These are phyloP conservation scores for Alternaria hordeiaustralica DNA, from an alignment of 2,329 filamentous ascomycete species.

Conservation along the genomic window DNA sequence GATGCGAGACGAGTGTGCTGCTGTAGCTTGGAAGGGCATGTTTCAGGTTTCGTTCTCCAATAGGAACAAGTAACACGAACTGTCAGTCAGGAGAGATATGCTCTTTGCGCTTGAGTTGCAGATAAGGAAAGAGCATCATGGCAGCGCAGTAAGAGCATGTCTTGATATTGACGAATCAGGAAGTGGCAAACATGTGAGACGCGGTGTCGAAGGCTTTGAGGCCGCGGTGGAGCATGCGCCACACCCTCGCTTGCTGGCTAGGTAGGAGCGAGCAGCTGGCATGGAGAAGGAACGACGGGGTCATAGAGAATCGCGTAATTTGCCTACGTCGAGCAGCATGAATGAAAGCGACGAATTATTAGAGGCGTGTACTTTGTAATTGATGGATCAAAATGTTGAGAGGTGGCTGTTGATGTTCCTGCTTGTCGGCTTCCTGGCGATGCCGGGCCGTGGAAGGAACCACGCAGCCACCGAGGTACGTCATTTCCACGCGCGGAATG, in stretches of 20 bases:
- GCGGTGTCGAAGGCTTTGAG: slow-evolving; percentile 16
- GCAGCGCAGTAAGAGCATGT: slow-evolving; percentile 19
- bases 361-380: neutral
- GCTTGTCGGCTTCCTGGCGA: neutral
- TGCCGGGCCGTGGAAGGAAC: neutral
- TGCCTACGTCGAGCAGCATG: neutral
- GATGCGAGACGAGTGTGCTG: slow-evolving; percentile 42
- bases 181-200: slow-evolving; percentile 18
- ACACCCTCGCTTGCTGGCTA: slow-evolving; percentile 1
- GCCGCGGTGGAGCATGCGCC: slow-evolving; percentile 16
- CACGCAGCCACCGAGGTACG: slow-evolving; percentile 4
- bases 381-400: neutral
- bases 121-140: slow-evolving; percentile 18
- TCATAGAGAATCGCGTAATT: neutral
- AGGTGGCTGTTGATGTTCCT: neutral
- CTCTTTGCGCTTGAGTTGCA: neutral
- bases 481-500: slow-evolving; percentile 27
- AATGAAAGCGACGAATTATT: neutral
- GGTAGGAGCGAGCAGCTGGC: neutral
- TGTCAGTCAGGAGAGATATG: slow-evolving; percentile 13
- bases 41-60: neutral
- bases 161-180: slow-evolving; percentile 30
- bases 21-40: slow-evolving; percentile 40
- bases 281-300: neutral
- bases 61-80: neutral